A percentile compares a stretch with the other conserved stretches of the same genome.
These are phyloP conservation scores for Pichia terricola DNA, from an alignment of 1,139 yeast species.

Conservation along the genomic window DNA sequence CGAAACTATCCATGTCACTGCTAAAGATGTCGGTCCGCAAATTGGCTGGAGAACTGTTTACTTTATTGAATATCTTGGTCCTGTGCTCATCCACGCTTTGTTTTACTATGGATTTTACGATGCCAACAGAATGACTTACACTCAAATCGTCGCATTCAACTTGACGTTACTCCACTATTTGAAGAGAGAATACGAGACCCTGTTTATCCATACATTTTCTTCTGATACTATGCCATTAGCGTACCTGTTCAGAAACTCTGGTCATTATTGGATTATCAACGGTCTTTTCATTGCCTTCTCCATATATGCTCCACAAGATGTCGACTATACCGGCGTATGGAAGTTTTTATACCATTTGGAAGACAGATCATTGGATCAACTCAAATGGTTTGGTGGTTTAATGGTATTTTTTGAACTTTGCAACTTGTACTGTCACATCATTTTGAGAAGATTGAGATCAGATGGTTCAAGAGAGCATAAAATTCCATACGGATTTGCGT, in stretches of 20 bases:
- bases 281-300: slow-evolving; percentile 66
- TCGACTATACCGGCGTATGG: slow-evolving; percentile 3
- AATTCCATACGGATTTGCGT: slow-evolving; percentile 40
- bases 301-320: slow-evolving; percentile 49
- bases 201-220: slow-evolving; percentile 75
- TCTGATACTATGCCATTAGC: slow-evolving; percentile 85
- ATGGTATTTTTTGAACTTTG: slow-evolving; percentile 66
- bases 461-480: slow-evolving; percentile 39
- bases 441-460: slow-evolving; percentile 47
- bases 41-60: slow-evolving; percentile 87
- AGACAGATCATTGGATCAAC: slow-evolving; percentile 19
- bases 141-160: slow-evolving; percentile 44
- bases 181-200: slow-evolving; percentile 83
- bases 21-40: slow-evolving; percentile 90
- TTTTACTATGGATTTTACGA: slow-evolving; percentile 37
- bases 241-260: slow-evolving; percentile 79
- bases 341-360: slow-evolving; percentile 29
- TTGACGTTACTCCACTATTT: slow-evolving; percentile 65
- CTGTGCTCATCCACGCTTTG: slow-evolving; percentile 68
- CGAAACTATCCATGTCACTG: slow-evolving; percentile 34
- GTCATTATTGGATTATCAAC: slow-evolving; percentile 85
- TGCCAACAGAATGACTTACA: slow-evolving; percentile 33
- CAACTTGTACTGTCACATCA: slow-evolving; percentile 61
- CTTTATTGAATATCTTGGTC: slow-evolving; percentile 81
- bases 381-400: slow-evolving; percentile 28